phyloP scores from a whole-genome alignment of 306 rosid species.

The Argentina anserina region DNA sequence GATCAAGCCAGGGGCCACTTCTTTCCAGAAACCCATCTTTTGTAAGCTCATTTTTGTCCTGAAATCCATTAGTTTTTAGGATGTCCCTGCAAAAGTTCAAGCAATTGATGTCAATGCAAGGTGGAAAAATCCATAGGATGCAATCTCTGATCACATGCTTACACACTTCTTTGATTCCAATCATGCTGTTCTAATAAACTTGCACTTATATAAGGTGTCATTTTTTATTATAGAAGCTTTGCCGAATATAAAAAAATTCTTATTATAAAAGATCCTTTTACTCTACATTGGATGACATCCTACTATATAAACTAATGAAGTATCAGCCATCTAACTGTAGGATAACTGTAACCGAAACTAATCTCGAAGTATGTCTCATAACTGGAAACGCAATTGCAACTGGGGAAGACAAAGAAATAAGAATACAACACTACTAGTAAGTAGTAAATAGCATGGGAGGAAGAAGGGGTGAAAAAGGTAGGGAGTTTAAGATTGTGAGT shows the following conservation, averaged over 20 bases:
- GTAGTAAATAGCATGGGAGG: background rate
- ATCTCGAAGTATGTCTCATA: background rate
- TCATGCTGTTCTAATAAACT: background rate
- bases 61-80: slow-evolving; percentile 48
- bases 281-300: background rate
- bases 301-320: background rate
- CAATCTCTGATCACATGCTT: background rate
- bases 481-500: background rate
- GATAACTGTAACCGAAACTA: background rate
- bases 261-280: background rate
- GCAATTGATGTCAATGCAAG: background rate
- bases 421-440: background rate
- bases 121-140: slow-evolving; percentile 1
- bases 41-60: slow-evolving; percentile 41
- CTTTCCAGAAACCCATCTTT: slow-evolving; percentile 59
- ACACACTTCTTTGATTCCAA: background rate
- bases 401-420: background rate
- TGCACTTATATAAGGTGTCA: background rate
- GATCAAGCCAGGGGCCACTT: slow-evolving; percentile 76
- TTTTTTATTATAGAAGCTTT: background rate
- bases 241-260: too few species aligned
- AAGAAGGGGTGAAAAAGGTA: background rate
- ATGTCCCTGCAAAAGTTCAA: slow-evolving; percentile 12
- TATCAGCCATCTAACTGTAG: background rate
- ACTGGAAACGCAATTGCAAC: background rate